phyloP scores from a whole-genome alignment of 2,329 filamentous ascomycete species.

The Neoarthrinium moseri region DNA sequence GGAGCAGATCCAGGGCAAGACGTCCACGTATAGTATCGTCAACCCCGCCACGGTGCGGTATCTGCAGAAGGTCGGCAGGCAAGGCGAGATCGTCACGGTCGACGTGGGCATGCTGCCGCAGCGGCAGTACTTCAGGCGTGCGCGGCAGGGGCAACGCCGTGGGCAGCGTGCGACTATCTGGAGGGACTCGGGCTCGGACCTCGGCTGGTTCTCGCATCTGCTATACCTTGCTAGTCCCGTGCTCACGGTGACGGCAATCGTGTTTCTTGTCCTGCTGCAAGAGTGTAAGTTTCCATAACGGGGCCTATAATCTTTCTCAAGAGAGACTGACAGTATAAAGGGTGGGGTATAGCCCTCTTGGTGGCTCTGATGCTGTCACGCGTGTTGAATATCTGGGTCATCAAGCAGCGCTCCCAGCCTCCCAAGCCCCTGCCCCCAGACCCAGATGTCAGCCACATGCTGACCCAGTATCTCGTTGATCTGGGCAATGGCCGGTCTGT shows the following conservation, averaged over 20 bases:
- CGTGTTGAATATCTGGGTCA: conserved; percentile 53
- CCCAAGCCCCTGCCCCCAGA: conserved; percentile 14
- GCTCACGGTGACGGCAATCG: conserved; percentile 42
- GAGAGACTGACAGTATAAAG: too few relatives aligned
- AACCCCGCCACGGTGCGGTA: conserved; percentile 55
- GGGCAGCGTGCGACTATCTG: conserved; percentile 27
- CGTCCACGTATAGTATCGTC: conserved; percentile 34
- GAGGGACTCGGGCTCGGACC: conserved; percentile 28
- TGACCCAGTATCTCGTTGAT: conserved; percentile 50
- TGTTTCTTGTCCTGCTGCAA: conserved; percentile 43
- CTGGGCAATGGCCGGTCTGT: conserved; percentile 51
- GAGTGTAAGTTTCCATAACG: conserved; percentile 42
- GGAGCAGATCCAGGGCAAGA: conserved; percentile 29
- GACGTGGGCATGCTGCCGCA: conserved; percentile 56
- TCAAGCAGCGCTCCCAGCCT: conserved; percentile 46
- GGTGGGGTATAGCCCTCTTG: conserved; percentile 49
- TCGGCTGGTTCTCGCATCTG: conserved; percentile 47
- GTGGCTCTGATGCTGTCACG: conserved; percentile 52
- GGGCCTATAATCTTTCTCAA: too few relatives aligned
- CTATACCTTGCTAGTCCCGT: conserved; percentile 47
- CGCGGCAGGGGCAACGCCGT: conserved; percentile 19
- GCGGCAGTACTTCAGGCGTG: conserved; percentile 21
- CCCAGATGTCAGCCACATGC: conserved; percentile 18
- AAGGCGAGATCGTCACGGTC: conserved; percentile 55
- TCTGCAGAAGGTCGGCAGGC: conserved; percentile 53